Evolutionary conservation across 192 early-diverging fungal species (phyloP), one percentile per base, ranked within the genome.

Genomic region (Lunasporangiospora selenospora): DNA sequence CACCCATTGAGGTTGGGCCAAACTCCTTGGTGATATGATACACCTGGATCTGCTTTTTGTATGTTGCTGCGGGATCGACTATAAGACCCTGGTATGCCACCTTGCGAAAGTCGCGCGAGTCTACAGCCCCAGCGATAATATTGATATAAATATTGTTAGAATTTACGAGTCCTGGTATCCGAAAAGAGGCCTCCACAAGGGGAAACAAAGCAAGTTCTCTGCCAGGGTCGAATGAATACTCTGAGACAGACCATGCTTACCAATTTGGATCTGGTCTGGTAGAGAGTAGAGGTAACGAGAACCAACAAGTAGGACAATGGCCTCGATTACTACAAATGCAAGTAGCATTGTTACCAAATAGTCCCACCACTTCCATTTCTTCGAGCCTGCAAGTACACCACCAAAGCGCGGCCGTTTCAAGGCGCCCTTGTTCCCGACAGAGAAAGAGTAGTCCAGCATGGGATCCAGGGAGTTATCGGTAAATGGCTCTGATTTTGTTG

Each of bases 21-120:
- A 83, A 85, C 44, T 85, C 84, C 51, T 81, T 85, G n/a, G 81
- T 82, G 40, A 86, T 60, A 51, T 86, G 84, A 32, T 82, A 86
- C 11, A 86, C 77, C 24, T 69, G 65, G 13, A 75, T 80, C 31
- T 52, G 65, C 53, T 67, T 58, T 16, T 53, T 53, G 33, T 62
- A 62, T 8, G 36, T 38, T 9, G 51, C 27, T n/a, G 44, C 41
- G 7, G 71, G 56, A 46, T 78, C 76, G 13, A 62, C 34, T 6
- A 37, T 52, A 24, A 86, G 54, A n/a, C 60, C 76, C 15, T 76
- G 51, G 33, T 86, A 86, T 10, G 60, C 60, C 8, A 84, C 57
- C 10, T 69, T 66, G 37, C 80, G 76, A 29, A 80, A 84, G 26
- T 80, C 78, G 27, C 80, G 63, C 9, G 77, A 52, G 13, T 70